phyloP scores from a whole-genome alignment of 129 eudicot species.

The Cynara cardunculus region DNA sequence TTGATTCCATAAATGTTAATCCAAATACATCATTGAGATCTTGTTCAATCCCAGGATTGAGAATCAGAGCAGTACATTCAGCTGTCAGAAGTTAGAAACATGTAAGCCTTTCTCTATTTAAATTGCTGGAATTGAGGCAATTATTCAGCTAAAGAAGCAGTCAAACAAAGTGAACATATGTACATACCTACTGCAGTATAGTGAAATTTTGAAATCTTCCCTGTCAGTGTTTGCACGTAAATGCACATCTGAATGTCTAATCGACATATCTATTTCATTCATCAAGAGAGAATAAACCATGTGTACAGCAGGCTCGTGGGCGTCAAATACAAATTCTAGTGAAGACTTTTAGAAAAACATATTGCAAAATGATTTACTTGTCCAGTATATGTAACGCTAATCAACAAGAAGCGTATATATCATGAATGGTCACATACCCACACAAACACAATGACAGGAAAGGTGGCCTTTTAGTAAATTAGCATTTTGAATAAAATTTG shows the following conservation, averaged over 20 bases:
- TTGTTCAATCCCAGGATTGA: too few relatives aligned
- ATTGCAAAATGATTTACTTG: background rate
- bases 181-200: background rate
- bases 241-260: background rate
- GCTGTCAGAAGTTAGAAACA: too few relatives aligned
- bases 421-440: background rate
- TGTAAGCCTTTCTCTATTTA: too few relatives aligned
- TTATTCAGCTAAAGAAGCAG: too few relatives aligned
- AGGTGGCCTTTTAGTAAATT: background rate
- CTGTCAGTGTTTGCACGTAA: background rate
- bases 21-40: background rate
- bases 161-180: too few relatives aligned
- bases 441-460: background rate
- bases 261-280: background rate
- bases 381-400: background rate
- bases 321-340: background rate
- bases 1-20: background rate
- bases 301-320: background rate
- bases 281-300: background rate
- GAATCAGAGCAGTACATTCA: too few relatives aligned
- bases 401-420: background rate
- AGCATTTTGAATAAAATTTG: too few relatives aligned
- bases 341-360: background rate
- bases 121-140: too few relatives aligned
- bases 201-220: background rate